These are phyloP conservation scores for Begonia peltatifolia DNA, from an alignment of 306 rosid genomes.

Conservation along the genomic window DNA sequence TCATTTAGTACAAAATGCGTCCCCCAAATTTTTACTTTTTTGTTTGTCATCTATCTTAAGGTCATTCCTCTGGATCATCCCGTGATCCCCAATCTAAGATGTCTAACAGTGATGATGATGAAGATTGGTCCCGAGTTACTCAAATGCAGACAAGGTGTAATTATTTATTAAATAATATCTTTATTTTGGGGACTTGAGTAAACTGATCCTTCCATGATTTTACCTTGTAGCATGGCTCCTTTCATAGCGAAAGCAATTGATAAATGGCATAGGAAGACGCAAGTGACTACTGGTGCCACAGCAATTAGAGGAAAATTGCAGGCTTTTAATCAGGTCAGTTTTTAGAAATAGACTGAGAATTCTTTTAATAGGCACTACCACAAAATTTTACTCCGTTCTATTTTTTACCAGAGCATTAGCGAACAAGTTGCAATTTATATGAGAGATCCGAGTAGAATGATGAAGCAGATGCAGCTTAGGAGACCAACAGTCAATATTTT, in stretches of 20 bases:
- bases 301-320: slow-evolving; percentile 69
- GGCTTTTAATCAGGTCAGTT: slow-evolving; percentile 77
- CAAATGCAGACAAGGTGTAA: slow-evolving; percentile 42
- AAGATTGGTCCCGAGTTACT: slow-evolving; percentile 60
- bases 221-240: slow-evolving; percentile 45
- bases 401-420: slow-evolving; percentile 47
- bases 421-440: slow-evolving; percentile 70
- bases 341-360: neutral
- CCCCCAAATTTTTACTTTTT: neutral
- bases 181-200: neutral
- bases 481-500: slow-evolving; percentile 41
- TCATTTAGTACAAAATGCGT: too few relatives aligned
- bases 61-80: slow-evolving; percentile 24
- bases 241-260: slow-evolving; percentile 73
- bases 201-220: slow-evolving; percentile 15
- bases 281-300: slow-evolving; percentile 80
- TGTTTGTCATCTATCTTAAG: slow-evolving; percentile 8
- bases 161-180: too few relatives aligned
- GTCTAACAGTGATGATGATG: slow-evolving; percentile 30
- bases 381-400: slow-evolving; percentile 1
- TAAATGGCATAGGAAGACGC: slow-evolving; percentile 90
- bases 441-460: slow-evolving; percentile 92
- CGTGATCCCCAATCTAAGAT: slow-evolving; percentile 27
- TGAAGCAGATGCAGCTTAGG: slow-evolving; percentile 69
- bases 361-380: neutral